These are phyloP conservation scores for Globisporangium carolinianum DNA, from an alignment of 352 stramenopile species.

Conservation along the genomic window DNA sequence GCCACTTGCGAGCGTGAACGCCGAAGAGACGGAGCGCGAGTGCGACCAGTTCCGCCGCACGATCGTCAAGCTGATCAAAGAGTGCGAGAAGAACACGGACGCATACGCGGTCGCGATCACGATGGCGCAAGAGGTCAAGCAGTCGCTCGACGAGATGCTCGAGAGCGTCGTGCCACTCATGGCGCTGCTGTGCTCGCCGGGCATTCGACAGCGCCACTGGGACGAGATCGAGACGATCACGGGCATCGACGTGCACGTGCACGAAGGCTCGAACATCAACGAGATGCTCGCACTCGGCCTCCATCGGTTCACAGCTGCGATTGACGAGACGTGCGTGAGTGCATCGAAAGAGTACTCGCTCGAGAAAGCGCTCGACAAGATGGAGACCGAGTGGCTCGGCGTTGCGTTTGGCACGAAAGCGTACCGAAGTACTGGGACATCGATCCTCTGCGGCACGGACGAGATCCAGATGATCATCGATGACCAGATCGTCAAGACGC, in stretches of 20 bases:
- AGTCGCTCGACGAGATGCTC: constrained; percentile 79
- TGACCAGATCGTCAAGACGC: constrained; percentile 94
- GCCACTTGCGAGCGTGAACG: constrained; percentile 63
- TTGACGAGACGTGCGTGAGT: constrained; percentile 91
- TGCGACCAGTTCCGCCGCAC: constrained; percentile 85
- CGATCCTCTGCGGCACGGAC: constrained; percentile 79
- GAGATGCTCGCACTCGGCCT: constrained; percentile 86
- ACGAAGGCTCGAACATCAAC: constrained; percentile 89
- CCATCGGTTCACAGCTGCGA: constrained; percentile 77
- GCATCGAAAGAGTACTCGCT: constrained; percentile 93
- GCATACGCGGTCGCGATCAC: constrained; percentile 71
- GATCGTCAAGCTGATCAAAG: constrained; percentile 88
- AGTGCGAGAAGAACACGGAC: constrained; percentile 87
- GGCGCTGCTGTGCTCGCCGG: constrained; percentile 88
- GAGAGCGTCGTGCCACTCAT: constrained; percentile 90
- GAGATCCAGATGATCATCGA: constrained; percentile 93
- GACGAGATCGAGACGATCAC: constrained; percentile 88
- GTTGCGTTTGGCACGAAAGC: constrained; percentile 92
- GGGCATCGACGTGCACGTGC: constrained; percentile 80
- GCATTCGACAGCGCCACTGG: constrained; percentile 90
- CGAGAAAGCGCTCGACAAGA: constrained; percentile 90
- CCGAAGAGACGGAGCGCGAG: constrained; percentile 79
- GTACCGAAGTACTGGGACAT: constrained; percentile 92
- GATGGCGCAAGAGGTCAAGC: constrained; percentile 78
- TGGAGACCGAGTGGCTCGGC: constrained; percentile 90